A percentile compares a stretch with the other conserved stretches of the same genome.
phyloP scores from a whole-genome alignment of 148 eudicot species.

The Rhododendron molle region DNA sequence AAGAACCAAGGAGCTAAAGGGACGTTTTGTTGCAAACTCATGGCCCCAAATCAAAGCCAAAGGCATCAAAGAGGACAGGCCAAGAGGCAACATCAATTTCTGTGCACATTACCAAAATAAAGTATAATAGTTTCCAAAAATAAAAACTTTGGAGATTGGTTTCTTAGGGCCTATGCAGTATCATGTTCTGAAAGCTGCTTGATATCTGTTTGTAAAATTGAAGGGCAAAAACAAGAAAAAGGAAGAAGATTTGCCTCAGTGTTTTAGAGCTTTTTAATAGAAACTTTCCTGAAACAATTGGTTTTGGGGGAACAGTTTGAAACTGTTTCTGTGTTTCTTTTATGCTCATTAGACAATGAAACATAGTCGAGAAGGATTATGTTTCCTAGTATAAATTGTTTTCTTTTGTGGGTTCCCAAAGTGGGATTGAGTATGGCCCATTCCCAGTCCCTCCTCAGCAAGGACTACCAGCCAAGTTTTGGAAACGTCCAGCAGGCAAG shows the following conservation, averaged over 20 bases:
- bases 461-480: slow-evolving; percentile 67
- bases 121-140: too few relatives aligned
- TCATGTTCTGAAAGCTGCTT: neutral
- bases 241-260: neutral
- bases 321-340: neutral
- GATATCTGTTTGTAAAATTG: neutral
- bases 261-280: neutral
- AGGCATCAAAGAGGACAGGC: too few relatives aligned
- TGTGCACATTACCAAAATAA: too few relatives aligned
- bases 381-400: neutral
- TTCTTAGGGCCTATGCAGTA: neutral
- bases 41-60: too few relatives aligned
- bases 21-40: too few relatives aligned
- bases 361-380: too few relatives aligned
- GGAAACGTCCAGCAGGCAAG: too few relatives aligned
- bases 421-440: slow-evolving; percentile 54
- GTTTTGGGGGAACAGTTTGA: neutral
- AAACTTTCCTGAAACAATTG: neutral
- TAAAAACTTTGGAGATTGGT: neutral
- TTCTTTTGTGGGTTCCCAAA: slow-evolving; percentile 31
- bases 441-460: slow-evolving; percentile 75
- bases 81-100: too few relatives aligned
- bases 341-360: neutral
- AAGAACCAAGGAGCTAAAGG: too few relatives aligned
- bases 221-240: neutral